These are phyloP conservation scores for Talinum fruticosum DNA, from an alignment of 148 eudicot species.

Conservation along the genomic window DNA sequence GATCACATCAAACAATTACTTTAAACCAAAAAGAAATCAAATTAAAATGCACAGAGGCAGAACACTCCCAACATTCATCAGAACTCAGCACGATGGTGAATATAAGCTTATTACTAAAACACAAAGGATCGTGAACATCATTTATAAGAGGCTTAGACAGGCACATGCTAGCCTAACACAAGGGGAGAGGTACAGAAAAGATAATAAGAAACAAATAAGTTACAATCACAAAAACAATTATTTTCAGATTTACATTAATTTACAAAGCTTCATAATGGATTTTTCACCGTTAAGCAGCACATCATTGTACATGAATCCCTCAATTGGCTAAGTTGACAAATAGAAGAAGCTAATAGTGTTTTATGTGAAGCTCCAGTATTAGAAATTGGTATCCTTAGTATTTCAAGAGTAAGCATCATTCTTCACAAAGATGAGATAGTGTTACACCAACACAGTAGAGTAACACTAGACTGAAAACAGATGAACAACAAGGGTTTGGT, in stretches of 20 bases:
- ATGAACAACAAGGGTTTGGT: neutral
- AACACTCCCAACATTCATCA: neutral
- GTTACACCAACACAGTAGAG: neutral
- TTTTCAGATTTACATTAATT: neutral
- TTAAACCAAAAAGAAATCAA: neutral
- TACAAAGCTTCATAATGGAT: neutral
- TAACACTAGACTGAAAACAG: neutral
- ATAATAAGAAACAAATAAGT: neutral
- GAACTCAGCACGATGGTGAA: neutral
- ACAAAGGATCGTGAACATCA: neutral
- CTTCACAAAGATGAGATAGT: neutral
- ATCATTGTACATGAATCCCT: neutral
- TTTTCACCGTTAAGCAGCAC: neutral
- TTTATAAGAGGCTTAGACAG: neutral
- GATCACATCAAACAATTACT: neutral
- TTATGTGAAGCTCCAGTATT: neutral
- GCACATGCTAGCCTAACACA: neutral
- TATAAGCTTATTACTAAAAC: neutral
- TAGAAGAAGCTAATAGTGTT: neutral
- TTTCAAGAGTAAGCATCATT: neutral
- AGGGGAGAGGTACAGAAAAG: neutral
- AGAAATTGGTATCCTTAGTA: neutral
- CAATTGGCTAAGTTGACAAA: neutral
- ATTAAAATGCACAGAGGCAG: neutral
- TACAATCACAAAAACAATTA: neutral